Evolutionary conservation across 306 rosid species (phyloP).

Genomic region (Geum urbanum): DNA sequence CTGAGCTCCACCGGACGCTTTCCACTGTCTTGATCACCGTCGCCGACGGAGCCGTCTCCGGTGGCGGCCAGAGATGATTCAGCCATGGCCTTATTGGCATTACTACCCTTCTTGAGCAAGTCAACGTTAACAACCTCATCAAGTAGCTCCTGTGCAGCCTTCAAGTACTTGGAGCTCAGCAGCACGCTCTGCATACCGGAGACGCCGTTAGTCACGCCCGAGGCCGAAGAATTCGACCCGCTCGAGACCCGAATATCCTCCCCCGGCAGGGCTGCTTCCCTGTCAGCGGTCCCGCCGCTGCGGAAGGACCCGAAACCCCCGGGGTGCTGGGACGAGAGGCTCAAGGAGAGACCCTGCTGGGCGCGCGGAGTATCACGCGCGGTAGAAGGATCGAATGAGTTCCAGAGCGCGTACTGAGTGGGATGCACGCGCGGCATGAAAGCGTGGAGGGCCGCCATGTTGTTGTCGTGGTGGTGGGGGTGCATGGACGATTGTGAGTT

Average conservation of each 20-base stretch:
- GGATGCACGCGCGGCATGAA: conserved; percentile 53
- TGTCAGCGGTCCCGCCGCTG: conserved; percentile 14
- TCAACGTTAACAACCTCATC: conserved; percentile 87
- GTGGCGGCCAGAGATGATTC: conserved; percentile 49
- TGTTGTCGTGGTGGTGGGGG: conserved; percentile 45
- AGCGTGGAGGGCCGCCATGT: conserved; percentile 78
- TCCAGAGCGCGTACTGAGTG: conserved; percentile 70
- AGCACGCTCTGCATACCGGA: conserved; percentile 76
- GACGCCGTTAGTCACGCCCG: conserved; percentile 60
- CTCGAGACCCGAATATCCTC: conserved; percentile 59
- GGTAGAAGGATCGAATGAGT: conserved; percentile 37
- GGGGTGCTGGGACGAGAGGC: conserved; percentile 67
- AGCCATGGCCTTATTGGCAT: conserved; percentile 39
- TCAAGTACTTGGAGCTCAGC: conserved; percentile 78
- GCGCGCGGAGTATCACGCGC: conserved; percentile 81
- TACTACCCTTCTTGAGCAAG: conserved; percentile 33
- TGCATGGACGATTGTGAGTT: conserved; percentile 40
- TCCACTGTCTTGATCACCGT: conserved; percentile 37
- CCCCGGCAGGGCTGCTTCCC: conserved; percentile 37
- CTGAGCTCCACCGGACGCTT: conserved; percentile 59
- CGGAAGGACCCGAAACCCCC: conserved; percentile 52
- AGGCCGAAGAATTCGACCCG: conserved; percentile 56
- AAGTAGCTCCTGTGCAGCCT: conserved; percentile 79
- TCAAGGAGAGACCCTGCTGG: conserved; percentile 63
- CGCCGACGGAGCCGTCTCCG: conserved; percentile 44